Percentiles rank a stretch among this genome's conserved stretches.
Evolutionary conservation across 768 basidiomycete genomes (phyloP).

Genomic region (Suillus cothurnatus): DNA sequence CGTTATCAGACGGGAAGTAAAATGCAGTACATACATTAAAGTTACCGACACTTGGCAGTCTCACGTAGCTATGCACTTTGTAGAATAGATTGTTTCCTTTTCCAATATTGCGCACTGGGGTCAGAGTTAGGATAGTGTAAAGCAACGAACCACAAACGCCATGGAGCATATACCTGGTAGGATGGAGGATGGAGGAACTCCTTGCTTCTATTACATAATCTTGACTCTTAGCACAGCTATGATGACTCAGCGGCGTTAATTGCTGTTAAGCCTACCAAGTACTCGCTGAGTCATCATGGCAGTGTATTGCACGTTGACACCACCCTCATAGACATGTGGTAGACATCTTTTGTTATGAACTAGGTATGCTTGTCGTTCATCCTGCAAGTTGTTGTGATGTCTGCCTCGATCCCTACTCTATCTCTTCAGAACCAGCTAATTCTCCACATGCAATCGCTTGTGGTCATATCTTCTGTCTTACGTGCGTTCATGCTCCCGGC

Average conservation of each 20-base stretch:
- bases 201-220: no score
- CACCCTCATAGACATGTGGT: not conserved
- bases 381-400: slow-evolving; percentile 76
- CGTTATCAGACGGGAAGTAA: not conserved
- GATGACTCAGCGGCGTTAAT: no score
- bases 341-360: slow-evolving; percentile 22
- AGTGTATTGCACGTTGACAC: not conserved
- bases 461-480: slow-evolving; percentile 74
- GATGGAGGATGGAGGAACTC: no score
- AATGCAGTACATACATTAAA: not conserved
- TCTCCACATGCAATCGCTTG: slow-evolving; percentile 74
- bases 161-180: no score
- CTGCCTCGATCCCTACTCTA: slow-evolving; percentile 63
- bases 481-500: slow-evolving; percentile 44
- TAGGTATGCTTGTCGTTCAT: slow-evolving; percentile 62
- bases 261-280: no score
- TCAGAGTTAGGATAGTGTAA: no score
- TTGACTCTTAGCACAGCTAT: no score
- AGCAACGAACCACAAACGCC: no score
- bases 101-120: no score
- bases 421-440: slow-evolving; percentile 49
- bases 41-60: no score
- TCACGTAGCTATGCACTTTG: no score
- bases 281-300: slow-evolving; percentile 4
- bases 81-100: no score